Evolutionary conservation across 441 rosid genomes (phyloP).

Genomic region (California macrophylla): DNA sequence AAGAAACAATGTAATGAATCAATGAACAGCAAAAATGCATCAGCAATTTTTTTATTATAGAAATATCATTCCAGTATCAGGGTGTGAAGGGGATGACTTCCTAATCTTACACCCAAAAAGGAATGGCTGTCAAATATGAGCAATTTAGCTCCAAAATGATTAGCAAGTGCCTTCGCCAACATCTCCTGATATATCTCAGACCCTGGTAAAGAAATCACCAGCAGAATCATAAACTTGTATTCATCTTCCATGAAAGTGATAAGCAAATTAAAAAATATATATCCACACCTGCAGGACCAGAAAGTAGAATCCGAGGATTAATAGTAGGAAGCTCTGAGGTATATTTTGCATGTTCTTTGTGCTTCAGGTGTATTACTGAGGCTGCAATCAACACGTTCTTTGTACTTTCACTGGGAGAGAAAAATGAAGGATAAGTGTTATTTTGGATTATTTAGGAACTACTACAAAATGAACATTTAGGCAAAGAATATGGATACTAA

Average conservation of each 20-base stretch:
- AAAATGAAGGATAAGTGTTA: slow-evolving; percentile 4
- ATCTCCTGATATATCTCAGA: slow-evolving; percentile 98
- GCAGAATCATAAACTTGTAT: background rate
- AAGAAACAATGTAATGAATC: background rate
- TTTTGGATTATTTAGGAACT: background rate
- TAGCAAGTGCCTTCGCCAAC: slow-evolving; percentile 82
- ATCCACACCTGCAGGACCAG: slow-evolving; percentile 86
- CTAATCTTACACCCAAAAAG: slow-evolving; percentile 6
- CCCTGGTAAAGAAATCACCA: slow-evolving; percentile 36
- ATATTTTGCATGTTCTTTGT: slow-evolving; percentile 59
- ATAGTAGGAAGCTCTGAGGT: slow-evolving; percentile 62
- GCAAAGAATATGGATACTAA: background rate
- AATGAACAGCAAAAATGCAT: background rate
- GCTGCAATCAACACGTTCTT: slow-evolving; percentile 75
- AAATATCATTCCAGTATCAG: slow-evolving; percentile 17
- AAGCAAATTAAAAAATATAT: background rate
- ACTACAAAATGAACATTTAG: background rate
- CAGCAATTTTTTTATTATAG: slow-evolving; percentile 44
- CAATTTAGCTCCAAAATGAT: slow-evolving; percentile 70
- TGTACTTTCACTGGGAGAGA: slow-evolving; percentile 63
- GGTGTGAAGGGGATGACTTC: background rate
- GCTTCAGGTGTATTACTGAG: slow-evolving; percentile 71
- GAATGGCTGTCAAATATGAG: slow-evolving; percentile 33
- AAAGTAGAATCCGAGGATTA: slow-evolving; percentile 76
- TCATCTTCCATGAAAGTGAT: background rate